These are phyloP conservation scores for Podila minutissima DNA, from an alignment of 192 early-diverging fungal genomes.

Conservation along the genomic window DNA sequence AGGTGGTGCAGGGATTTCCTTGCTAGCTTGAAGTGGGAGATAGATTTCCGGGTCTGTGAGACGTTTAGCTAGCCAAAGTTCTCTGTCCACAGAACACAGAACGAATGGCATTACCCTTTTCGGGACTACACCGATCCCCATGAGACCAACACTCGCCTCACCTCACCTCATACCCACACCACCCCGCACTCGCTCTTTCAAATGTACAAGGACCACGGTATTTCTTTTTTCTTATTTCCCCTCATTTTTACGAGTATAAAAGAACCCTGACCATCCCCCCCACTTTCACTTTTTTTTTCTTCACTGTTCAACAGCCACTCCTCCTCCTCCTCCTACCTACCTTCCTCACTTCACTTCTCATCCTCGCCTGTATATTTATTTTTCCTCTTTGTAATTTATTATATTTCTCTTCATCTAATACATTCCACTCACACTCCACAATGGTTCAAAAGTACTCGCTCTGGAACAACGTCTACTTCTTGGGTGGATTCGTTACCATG, in stretches of 20 bases:
- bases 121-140: too few species aligned
- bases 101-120: too few species aligned
- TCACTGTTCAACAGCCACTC: conserved; percentile 27
- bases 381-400: background rate
- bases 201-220: too few species aligned
- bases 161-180: too few species aligned
- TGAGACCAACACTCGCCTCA: too few species aligned
- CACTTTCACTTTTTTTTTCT: conserved; percentile 6
- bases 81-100: too few species aligned
- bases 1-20: background rate
- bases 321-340: background rate
- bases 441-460: conserved; percentile 22
- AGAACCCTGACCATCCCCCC: background rate
- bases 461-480: conserved; percentile 46
- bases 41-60: conserved; percentile 8
- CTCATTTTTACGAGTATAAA: conserved; percentile 2
- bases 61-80: conserved; percentile 13
- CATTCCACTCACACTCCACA: background rate
- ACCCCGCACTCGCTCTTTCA: too few species aligned
- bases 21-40: conserved; percentile 4
- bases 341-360: background rate
- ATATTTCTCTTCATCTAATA: conserved; percentile 6
- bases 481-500: conserved; percentile 62
- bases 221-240: too few species aligned
- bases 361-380: background rate